Evolutionary conservation across 148 eudicot species (phyloP), one percentile per base, ranked within the genome.

Genomic region (Chenopodium quinoa): DNA sequence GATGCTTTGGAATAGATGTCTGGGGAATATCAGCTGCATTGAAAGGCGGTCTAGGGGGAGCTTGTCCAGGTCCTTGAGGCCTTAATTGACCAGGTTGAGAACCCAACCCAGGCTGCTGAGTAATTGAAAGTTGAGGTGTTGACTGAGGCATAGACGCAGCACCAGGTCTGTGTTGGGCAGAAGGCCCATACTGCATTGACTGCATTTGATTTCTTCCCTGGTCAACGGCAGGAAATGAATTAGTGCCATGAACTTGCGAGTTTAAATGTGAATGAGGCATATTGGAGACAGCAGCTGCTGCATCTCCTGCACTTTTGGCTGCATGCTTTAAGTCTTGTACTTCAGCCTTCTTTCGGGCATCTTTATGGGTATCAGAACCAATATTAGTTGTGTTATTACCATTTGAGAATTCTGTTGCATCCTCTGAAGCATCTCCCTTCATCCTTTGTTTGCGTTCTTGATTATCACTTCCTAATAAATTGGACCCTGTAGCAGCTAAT

Each of bases 41-140:
- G n/a, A 86, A 71, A 23, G 85, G 85, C 25, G 54, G 87, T 69
- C 89, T 85, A 25, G 88, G 74, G 71, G 86, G 87, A 47, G 86
- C 70, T 70, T 75, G 81, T 40, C 87, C 90, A 70, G 91, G 91
- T 77, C 93, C 97, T 84, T 88, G 95, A 70, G 91, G 91, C 86
- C 89, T 87, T 58, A 86, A 77, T 56, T 84, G 80, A 46, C 79
- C 80, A 27, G 90, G 83, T 60, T 85, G 82, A 65, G 87, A 90
- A 71, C 91, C 91, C 64, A 52, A 78, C 19, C 81, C 84, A 67
- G 84, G 50, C 46, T 84, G 84, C 82, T 84, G 86, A 62, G 86
- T 72, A 44, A 77, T 64, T 75, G 64, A 84, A 22, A 87, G 78
- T 64, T 88, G 89, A 76, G 79, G 46, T 29, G 75, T 77, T 23